Evolutionary conservation across 306 rosid species (phyloP).

Genomic region (Geum urbanum): DNA sequence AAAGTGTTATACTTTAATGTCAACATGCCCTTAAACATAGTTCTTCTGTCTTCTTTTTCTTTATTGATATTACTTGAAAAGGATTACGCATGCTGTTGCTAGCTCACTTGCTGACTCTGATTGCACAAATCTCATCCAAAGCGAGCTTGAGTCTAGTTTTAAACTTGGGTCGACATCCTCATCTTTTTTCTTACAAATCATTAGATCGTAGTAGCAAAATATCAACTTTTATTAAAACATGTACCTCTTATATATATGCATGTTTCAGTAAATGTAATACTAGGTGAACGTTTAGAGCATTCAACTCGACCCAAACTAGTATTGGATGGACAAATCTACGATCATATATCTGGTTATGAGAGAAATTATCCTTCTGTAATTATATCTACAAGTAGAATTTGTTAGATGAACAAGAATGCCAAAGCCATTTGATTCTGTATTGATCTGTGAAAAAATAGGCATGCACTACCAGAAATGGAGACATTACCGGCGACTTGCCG

Average conservation of each 20-base stretch:
- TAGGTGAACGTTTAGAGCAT: neutral
- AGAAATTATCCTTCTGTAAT: neutral
- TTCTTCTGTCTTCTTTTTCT: neutral
- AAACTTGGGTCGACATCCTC: neutral
- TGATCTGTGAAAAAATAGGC: neutral
- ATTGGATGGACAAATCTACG: neutral
- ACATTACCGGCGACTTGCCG: too few species aligned
- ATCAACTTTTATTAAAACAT: neutral
- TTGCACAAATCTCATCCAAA: conserved; percentile 25
- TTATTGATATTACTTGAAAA: neutral
- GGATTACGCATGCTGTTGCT: conserved; percentile 13
- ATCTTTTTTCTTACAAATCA: neutral
- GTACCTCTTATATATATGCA: neutral
- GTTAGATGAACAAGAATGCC: neutral
- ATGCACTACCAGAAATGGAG: too few species aligned
- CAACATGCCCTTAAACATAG: conserved; percentile 23
- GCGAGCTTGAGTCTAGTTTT: conserved; percentile 10
- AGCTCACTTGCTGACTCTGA: conserved; percentile 23
- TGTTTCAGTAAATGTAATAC: neutral
- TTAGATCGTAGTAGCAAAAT: neutral
- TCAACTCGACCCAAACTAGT: neutral
- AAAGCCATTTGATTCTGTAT: neutral
- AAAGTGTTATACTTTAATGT: conserved; percentile 31
- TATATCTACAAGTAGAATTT: neutral
- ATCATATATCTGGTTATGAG: neutral